A percentile compares a stretch with the other conserved stretches of the same genome.
Evolutionary conservation across 2,329 filamentous ascomycete species (phyloP).

Genomic region (Monilinia vaccinii-corymbosi): DNA sequence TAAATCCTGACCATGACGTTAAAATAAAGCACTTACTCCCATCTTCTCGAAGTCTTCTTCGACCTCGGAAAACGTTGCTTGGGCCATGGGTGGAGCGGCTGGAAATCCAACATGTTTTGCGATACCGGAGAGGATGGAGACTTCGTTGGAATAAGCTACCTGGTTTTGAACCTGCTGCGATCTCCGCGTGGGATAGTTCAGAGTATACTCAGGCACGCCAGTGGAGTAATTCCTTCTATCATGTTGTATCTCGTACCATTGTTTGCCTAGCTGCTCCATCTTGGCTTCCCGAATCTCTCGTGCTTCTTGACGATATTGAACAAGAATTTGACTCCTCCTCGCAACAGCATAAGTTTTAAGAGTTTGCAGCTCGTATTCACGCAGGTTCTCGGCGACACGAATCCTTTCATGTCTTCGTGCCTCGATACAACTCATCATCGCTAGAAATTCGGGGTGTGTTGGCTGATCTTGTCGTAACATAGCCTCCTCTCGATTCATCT

Average conservation of each 20-base stretch:
- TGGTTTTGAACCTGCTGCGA: conserved; percentile 76
- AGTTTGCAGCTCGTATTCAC: conserved; percentile 64
- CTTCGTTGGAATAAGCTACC: conserved; percentile 87
- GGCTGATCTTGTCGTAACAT: conserved; percentile 50
- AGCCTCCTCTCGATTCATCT: conserved; percentile 62
- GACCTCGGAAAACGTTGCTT: conserved; percentile 62
- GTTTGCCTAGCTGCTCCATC: conserved; percentile 72
- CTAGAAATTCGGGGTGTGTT: conserved; percentile 86
- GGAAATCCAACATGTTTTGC: conserved; percentile 96
- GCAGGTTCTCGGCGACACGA: conserved; percentile 61
- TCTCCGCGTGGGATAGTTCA: conserved; percentile 69
- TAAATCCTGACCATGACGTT: background rate
- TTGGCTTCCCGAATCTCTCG: conserved; percentile 74
- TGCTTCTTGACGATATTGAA: conserved; percentile 81
- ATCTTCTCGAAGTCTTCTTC: conserved; percentile 87
- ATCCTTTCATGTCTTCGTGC: conserved; percentile 74
- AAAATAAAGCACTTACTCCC: conserved; percentile 52
- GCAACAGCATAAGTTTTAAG: conserved; percentile 69
- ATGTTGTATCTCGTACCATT: conserved; percentile 88
- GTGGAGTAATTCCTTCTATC: conserved; percentile 73
- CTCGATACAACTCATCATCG: conserved; percentile 81
- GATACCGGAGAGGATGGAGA: conserved; percentile 80
- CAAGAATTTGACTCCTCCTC: conserved; percentile 75
- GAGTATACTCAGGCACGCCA: conserved; percentile 70
- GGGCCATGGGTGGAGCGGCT: conserved; percentile 75